phyloP scores from a whole-genome alignment of 108 stramenopile genomes.

The Seminavis robusta region DNA sequence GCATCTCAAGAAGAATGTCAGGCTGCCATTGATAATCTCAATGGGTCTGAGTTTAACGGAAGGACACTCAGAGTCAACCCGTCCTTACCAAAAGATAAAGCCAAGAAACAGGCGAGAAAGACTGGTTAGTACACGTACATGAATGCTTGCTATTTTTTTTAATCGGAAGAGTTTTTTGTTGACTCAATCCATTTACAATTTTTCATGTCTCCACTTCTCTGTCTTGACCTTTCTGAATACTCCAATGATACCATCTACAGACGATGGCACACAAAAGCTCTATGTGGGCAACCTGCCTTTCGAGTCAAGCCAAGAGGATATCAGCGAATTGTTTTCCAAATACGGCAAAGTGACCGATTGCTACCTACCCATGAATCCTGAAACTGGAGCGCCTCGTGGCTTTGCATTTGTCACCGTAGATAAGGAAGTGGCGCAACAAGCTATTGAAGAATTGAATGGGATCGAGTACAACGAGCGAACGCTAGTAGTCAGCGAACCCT shows the following conservation, averaged over 20 bases:
- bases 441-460: constrained; percentile 46
- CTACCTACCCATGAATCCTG: constrained; percentile 46
- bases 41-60: constrained; percentile 50
- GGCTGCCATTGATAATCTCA: constrained; percentile 51
- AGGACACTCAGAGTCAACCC: constrained; percentile 63
- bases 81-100: constrained; percentile 60
- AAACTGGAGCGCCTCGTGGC: constrained; percentile 47
- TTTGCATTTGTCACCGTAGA: constrained; percentile 83
- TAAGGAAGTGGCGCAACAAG: constrained; percentile 33
- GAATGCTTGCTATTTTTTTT: not conserved
- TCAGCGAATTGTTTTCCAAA: constrained; percentile 55
- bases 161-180: not conserved
- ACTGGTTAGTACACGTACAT: constrained; percentile 6
- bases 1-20: constrained; percentile 53
- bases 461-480: constrained; percentile 55
- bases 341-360: constrained; percentile 41
- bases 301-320: constrained; percentile 38
- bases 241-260: not conserved
- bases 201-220: not conserved
- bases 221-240: not conserved
- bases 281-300: constrained; percentile 86
- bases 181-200: not conserved
- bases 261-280: constrained; percentile 36
- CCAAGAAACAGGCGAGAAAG: constrained; percentile 21
- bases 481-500: constrained; percentile 51